These are phyloP conservation scores for Acanthamoeba lenticulata DNA, from an alignment of 208 protist species.

Conservation along the genomic window DNA sequence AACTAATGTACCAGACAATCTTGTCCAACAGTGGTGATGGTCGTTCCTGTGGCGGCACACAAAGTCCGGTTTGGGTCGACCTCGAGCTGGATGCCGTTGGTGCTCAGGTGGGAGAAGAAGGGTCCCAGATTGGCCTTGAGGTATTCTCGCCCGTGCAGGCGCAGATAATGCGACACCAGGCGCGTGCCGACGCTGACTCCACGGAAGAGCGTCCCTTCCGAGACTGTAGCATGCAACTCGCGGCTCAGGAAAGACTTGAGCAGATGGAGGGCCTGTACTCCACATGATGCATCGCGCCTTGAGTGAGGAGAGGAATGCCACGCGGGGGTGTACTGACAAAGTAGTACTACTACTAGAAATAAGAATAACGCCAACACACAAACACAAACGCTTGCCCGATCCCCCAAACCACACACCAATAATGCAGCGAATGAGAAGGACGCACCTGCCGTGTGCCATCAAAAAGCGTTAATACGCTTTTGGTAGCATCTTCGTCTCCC, in stretches of 20 bases:
- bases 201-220: conserved; percentile 46
- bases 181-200: conserved; percentile 19
- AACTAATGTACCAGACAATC: too few relatives aligned
- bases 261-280: background rate
- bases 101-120: background rate
- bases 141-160: background rate
- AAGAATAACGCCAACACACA: too few relatives aligned
- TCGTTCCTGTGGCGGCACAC: background rate
- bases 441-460: conserved; percentile 8
- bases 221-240: background rate
- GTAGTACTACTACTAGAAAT: too few relatives aligned
- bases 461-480: background rate
- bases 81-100: conserved; percentile 1
- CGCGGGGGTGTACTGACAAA: background rate
- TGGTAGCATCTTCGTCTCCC: background rate
- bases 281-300: too few relatives aligned
- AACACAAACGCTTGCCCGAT: too few relatives aligned
- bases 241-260: background rate
- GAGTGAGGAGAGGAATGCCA: background rate
- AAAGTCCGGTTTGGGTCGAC: conserved; percentile 1
- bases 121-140: background rate
- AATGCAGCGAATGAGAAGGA: too few relatives aligned
- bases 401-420: too few relatives aligned
- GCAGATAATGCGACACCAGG: conserved; percentile 45
- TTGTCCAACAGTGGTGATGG: background rate